These are phyloP conservation scores for Cladosporium cucumerinum DNA, from an alignment of 2,329 filamentous ascomycete species.

Conservation along the genomic window DNA sequence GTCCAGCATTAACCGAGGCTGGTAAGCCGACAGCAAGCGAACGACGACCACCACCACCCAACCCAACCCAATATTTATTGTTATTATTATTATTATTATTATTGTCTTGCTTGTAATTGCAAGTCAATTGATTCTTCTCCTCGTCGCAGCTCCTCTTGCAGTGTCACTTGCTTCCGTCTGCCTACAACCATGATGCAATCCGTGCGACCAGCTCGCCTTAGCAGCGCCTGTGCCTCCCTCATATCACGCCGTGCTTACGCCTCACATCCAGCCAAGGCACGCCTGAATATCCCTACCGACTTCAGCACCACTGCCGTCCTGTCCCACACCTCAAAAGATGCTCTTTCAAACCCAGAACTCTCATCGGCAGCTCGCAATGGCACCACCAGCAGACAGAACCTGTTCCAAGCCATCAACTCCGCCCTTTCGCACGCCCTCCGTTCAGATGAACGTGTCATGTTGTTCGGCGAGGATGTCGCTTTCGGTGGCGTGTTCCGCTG, in stretches of 20 bases:
- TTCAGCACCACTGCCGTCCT: slow-evolving; percentile 79
- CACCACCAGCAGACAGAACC: slow-evolving; percentile 80
- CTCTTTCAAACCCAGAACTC: slow-evolving; percentile 70
- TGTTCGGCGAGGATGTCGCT: slow-evolving; percentile 96
- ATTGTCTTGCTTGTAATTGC: not conserved
- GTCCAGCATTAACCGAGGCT: slow-evolving; percentile 11
- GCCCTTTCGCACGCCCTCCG: slow-evolving; percentile 79
- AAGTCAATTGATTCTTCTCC: not conserved
- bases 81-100: too few relatives aligned
- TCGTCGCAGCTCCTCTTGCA: not conserved
- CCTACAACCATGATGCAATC: slow-evolving; percentile 1
- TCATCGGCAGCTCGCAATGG: slow-evolving; percentile 39
- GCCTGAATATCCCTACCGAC: slow-evolving; percentile 82
- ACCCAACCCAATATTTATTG: too few relatives aligned
- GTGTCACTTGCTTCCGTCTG: not conserved
- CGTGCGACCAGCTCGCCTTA: slow-evolving; percentile 6
- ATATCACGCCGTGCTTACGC: slow-evolving; percentile 41
- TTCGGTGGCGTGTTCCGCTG: slow-evolving; percentile 93
- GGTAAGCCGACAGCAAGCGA: slow-evolving; percentile 13
- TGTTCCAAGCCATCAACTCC: slow-evolving; percentile 91
- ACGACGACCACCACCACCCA: not conserved
- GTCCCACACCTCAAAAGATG: slow-evolving; percentile 70
- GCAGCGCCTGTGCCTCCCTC: slow-evolving; percentile 1
- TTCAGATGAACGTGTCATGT: slow-evolving; percentile 77
- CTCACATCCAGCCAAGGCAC: slow-evolving; percentile 48